phyloP scores from a whole-genome alignment of 2,329 filamentous ascomycete species.

The Curvularia sp. region DNA sequence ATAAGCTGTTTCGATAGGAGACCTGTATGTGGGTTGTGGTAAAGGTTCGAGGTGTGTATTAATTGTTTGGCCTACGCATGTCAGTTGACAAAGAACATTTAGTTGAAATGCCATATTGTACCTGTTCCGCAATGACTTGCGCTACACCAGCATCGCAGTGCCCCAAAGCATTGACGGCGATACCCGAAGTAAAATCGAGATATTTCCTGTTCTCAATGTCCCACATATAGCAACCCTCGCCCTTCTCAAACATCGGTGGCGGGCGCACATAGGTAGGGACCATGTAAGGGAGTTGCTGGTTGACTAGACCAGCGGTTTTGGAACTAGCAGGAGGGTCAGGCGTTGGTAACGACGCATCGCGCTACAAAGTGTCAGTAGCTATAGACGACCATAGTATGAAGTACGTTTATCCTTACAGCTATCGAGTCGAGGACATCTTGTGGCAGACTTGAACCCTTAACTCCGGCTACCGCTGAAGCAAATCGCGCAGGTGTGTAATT shows the following conservation, averaged over 20 bases:
- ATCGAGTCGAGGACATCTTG: slow-evolving; percentile 52
- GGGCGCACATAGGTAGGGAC: slow-evolving; percentile 94
- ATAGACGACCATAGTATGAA: neutral
- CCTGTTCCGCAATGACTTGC: slow-evolving; percentile 78
- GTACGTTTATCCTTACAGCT: slow-evolving; percentile 38
- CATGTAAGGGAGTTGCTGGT: slow-evolving; percentile 84
- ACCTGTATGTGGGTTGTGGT: slow-evolving; percentile 96
- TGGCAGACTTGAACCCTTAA: slow-evolving; percentile 51
- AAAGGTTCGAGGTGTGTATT: slow-evolving; percentile 92
- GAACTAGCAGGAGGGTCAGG: slow-evolving; percentile 78
- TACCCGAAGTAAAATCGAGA: slow-evolving; percentile 93
- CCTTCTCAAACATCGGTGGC: slow-evolving; percentile 85
- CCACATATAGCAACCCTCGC: slow-evolving; percentile 86
- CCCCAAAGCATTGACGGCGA: slow-evolving; percentile 91
- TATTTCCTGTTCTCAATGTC: slow-evolving; percentile 89
- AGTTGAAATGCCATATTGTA: slow-evolving; percentile 37
- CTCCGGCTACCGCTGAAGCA: slow-evolving; percentile 50
- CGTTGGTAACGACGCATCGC: slow-evolving; percentile 61
- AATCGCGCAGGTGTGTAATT: slow-evolving; percentile 40
- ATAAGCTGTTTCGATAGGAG: slow-evolving; percentile 85
- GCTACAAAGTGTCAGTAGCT: slow-evolving; percentile 32
- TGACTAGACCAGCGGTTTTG: slow-evolving; percentile 74
- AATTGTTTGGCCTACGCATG: slow-evolving; percentile 65
- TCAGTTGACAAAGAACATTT: slow-evolving; percentile 19
- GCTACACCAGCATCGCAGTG: slow-evolving; percentile 85